These are phyloP conservation scores for Rosa multiflora DNA, from an alignment of 306 rosid species.

Conservation along the genomic window DNA sequence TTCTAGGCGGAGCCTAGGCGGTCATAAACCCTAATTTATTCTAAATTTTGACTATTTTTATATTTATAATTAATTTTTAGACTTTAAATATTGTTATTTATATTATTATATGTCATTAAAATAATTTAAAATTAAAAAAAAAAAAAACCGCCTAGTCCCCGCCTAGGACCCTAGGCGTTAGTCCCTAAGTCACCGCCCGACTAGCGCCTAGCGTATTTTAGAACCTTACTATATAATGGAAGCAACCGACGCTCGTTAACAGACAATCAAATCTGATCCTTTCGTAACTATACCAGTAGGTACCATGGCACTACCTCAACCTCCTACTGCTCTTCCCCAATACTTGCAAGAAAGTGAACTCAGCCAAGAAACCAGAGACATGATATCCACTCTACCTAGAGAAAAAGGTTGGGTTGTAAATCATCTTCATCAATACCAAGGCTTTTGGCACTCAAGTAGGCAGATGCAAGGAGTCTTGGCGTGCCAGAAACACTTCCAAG, in stretches of 20 bases:
- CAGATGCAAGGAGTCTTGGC: conserved; percentile 32
- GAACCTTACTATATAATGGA: background rate
- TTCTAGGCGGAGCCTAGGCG: no score
- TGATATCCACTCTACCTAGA: conserved; percentile 29
- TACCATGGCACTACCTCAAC: background rate
- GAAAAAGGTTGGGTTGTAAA: conserved; percentile 23
- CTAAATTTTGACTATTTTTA: no score
- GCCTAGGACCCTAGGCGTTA: no score
- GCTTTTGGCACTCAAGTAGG: conserved; percentile 34
- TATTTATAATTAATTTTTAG: no score
- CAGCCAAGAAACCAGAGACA: conserved; percentile 28
- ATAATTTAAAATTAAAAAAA: no score
- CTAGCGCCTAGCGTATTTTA: no score
- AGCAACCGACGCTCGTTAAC: background rate
- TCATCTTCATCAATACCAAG: conserved; percentile 37
- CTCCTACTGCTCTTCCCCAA: conserved; percentile 8
- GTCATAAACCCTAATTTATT: no score
- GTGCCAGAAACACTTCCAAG: conserved; percentile 35
- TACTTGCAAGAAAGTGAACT: conserved; percentile 28
- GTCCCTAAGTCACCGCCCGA: no score
- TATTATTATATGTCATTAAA: no score
- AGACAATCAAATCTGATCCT: background rate
- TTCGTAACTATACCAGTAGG: background rate
- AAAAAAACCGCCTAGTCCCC: no score
- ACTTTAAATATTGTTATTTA: no score